A percentile compares a stretch with the other conserved stretches of the same genome.
phyloP scores from a whole-genome alignment of 1,139 yeast species.

The Yamadazyma friedrichii region DNA sequence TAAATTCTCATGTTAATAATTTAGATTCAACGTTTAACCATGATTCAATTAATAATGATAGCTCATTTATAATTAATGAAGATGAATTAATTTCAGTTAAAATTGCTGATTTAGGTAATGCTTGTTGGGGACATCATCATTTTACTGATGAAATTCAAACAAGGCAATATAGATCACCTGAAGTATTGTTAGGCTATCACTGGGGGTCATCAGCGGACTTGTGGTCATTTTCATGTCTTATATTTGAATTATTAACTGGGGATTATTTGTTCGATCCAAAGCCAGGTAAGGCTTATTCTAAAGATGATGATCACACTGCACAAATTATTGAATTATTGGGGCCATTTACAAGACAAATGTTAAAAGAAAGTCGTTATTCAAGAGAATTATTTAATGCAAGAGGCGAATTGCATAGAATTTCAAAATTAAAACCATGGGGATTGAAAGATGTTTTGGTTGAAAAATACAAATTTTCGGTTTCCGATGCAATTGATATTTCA shows the following conservation, averaged over 20 bases:
- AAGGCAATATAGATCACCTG: constrained; percentile 49
- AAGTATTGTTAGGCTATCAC: constrained; percentile 46
- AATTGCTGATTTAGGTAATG: constrained; percentile 52
- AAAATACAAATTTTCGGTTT: constrained; percentile 61
- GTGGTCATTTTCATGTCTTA: constrained; percentile 49
- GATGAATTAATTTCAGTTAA: constrained; percentile 49
- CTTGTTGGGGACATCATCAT: constrained; percentile 50
- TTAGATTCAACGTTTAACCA: constrained; percentile 21
- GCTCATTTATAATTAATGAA: constrained; percentile 33
- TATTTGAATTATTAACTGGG: constrained; percentile 48
- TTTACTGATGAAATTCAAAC: constrained; percentile 53
- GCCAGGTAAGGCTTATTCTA: constrained; percentile 44
- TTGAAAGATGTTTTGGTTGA: constrained; percentile 46
- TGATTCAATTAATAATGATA: constrained; percentile 11
- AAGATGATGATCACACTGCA: constrained; percentile 52
- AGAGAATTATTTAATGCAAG: constrained; percentile 49
- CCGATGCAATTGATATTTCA: constrained; percentile 55
- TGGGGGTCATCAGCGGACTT: constrained; percentile 52
- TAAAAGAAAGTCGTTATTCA: constrained; percentile 43
- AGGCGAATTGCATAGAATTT: constrained; percentile 59
- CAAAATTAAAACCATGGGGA: constrained; percentile 49
- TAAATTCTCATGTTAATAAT: constrained; percentile 7
- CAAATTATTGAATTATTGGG: constrained; percentile 49
- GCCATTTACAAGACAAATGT: constrained; percentile 41
- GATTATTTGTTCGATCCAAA: constrained; percentile 50